Evolutionary conservation across 768 basidiomycete species (phyloP).

Genomic region (Psilocybe cyanescens): DNA sequence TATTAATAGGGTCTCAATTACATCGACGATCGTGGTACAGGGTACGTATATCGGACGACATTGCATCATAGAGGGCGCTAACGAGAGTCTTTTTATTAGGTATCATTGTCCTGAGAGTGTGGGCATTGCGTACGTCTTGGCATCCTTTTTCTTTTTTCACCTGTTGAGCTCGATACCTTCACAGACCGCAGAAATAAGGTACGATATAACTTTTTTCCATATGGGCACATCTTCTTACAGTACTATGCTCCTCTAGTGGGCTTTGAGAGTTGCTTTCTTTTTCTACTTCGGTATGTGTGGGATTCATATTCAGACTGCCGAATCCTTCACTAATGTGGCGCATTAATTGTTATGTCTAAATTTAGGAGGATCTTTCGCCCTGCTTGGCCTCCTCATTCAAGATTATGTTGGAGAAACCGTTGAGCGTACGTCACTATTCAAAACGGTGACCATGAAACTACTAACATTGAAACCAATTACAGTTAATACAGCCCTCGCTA

Average conservation of each 20-base stretch:
- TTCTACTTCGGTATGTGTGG: slow-evolving; percentile 27
- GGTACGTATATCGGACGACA: slow-evolving; percentile 9
- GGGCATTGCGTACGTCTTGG: slow-evolving; percentile 28
- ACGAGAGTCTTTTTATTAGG: slow-evolving; percentile 11
- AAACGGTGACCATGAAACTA: background rate
- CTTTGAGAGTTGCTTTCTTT: slow-evolving; percentile 21
- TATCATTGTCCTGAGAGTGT: slow-evolving; percentile 29
- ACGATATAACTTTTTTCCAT: background rate
- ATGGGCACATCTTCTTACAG: background rate
- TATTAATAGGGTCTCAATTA: slow-evolving; percentile 18
- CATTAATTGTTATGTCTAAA: background rate
- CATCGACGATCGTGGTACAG: slow-evolving; percentile 25
- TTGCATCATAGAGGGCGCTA: background rate
- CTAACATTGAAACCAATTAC: background rate
- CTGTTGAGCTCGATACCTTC: background rate
- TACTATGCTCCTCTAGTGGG: slow-evolving; percentile 8
- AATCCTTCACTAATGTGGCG: background rate
- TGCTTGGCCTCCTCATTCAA: slow-evolving; percentile 26
- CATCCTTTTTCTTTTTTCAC: background rate
- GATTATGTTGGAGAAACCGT: slow-evolving; percentile 32
- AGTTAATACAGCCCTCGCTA: slow-evolving; percentile 24
- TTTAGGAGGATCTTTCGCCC: slow-evolving; percentile 26
- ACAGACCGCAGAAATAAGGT: slow-evolving; percentile 24
- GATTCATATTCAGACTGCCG: background rate
- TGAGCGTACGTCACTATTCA: slow-evolving; percentile 20